Evolutionary conservation across 257 asterid genomes (phyloP), one percentile per base, ranked within the genome.

Genomic region (Solanum ahanhuiri): DNA sequence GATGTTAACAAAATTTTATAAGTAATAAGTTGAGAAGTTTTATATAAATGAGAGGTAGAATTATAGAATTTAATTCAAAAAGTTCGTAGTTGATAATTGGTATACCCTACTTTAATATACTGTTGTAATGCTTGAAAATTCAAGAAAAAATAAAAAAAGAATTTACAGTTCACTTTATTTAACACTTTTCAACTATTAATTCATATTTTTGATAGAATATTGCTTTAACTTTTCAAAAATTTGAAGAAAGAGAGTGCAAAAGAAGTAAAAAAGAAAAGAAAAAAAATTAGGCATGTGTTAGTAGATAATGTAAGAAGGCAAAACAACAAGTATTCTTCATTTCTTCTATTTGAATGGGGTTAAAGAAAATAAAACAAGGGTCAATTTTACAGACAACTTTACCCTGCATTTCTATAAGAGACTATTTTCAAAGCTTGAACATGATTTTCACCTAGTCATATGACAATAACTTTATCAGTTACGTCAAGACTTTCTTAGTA

Each of bases 381-480:
- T 51, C 9, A 17, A 54, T 17, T 17, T 51, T 51, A 54, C 3
- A 1, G 0, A 2, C 0, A 60, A 0, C 0, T 5, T 63, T n/a
- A n/a, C 0, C 3, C 4, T 23, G 7, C 0, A 63, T 63, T 63
- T 63, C 7, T 63, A 23, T 0, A 10, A 63, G 8, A n/a, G 17
- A 23, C 3, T 63, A 5, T 10, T 63, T 22, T 5, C 8, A 63
- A 4, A 11, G 4, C 8, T 63, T 23, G 17, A 63, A 63, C 33
- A 0, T 63, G 7, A 63, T 12, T 1, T 23, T 0, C 7, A 51
- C 0, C 3, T 63, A 0, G 0, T n/a, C 31, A 63, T 22, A 10
- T 23, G 2, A 63, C 17, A 63, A 63, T 12, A 63, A 63, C 14
- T 23, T 63, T 63, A 63, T 10, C 8, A 63, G 2, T 23, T 23